Evolutionary conservation across 2,329 filamentous ascomycete species (phyloP).

Genomic region (Salinomyces thailandicus): DNA sequence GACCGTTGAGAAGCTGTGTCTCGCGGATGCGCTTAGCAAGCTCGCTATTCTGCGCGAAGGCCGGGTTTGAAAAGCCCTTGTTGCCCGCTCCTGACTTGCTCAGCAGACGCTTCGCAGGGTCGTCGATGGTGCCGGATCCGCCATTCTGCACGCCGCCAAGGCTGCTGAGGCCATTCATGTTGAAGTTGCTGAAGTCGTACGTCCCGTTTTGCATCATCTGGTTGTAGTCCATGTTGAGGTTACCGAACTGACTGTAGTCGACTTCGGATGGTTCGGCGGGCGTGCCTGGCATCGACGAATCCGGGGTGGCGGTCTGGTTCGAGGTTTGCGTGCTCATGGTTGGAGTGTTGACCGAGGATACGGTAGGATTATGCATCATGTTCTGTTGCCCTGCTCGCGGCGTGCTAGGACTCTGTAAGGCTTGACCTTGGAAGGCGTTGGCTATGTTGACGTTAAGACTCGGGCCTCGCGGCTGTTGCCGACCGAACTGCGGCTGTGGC

Average conservation of each 20-base stretch:
- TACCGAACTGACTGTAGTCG: conserved; percentile 30
- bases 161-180: conserved; percentile 35
- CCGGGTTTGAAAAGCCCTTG: conserved; percentile 43
- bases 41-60: conserved; percentile 67
- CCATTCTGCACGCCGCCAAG: conserved; percentile 49
- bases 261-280: conserved; percentile 54
- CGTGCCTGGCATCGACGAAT: conserved; percentile 59
- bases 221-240: conserved; percentile 30
- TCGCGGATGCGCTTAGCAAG: conserved; percentile 56
- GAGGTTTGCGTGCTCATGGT: conserved; percentile 68
- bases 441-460: conserved; percentile 75
- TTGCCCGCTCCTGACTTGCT: conserved; percentile 59
- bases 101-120: conserved; percentile 87
- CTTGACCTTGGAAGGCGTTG: conserved; percentile 54
- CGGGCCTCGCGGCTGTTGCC: conserved; percentile 48
- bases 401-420: conserved; percentile 74
- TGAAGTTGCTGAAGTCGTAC: conserved; percentile 15
- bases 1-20: conserved; percentile 51
- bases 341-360: conserved; percentile 93
- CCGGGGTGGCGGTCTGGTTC: conserved; percentile 45
- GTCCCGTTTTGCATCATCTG: conserved; percentile 30
- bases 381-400: conserved; percentile 58
- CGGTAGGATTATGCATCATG: conserved; percentile 85
- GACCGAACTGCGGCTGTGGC: conserved; percentile 42
- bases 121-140: conserved; percentile 57